Evolutionary conservation across 2,329 filamentous ascomycete genomes (phyloP), one percentile per base, ranked within the genome.

Genomic region (Dothidotthia symphoricarpi): DNA sequence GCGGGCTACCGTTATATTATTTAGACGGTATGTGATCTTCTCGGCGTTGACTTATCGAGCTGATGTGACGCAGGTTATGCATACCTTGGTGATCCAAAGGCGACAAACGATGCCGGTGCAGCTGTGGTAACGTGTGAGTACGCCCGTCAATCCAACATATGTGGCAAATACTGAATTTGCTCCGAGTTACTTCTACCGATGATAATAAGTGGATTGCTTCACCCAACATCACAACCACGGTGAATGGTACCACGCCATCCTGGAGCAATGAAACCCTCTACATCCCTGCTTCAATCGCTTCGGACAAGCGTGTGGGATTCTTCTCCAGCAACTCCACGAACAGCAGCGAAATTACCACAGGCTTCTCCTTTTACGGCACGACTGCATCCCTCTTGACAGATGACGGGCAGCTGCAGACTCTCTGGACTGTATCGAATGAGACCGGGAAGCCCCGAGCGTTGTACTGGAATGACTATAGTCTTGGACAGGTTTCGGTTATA

Each of bases 391-490:
- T 43, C 14, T 34, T 45, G 9, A 41, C 34, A 12, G 22, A 33
- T 9, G 35, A 34, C 32, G 51, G 47, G 4, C 31, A 27, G 10
- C 16, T 59, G n/a, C 45, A 50, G 33, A 49, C 43, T 4, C 19
- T 34, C 12, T 59, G 49, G 29, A 45, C 22, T 13, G 47, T 36
- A 12, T 33, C 51, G 14, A 29, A 33, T 12, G 17, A 53, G n/a
- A 41, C 40, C 15, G 26, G 45, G 3, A 36, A 41, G 24, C 25
- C 47, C 6, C 25, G 45, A 24, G 43, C 39, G 2, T 14, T 59
- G 14, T 55, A 57, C 16, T 59, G 53, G 55, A 57, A 59, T 14
- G 48, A 53, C 13, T 53, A 51, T 3, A 47, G 39, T 11, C n/a
- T 33, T 3, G 51, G 51, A 6, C 49, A 57, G 35, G 29, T 47